phyloP scores from a whole-genome alignment of 225 moss, liverwort and hornwort genomes.

The Polytrichum formosum region DNA sequence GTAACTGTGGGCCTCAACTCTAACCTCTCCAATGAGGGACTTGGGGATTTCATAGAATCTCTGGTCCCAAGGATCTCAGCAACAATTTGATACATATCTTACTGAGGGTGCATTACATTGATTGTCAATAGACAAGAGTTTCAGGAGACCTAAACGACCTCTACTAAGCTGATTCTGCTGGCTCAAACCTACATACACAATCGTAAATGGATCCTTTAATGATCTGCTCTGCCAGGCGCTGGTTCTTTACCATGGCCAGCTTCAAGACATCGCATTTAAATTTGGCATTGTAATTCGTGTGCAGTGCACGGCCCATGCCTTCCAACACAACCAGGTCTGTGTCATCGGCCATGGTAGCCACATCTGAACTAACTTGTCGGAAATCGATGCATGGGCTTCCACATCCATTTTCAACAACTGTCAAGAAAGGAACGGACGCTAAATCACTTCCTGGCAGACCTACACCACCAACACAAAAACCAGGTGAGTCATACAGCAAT shows the following conservation, averaged over 20 bases:
- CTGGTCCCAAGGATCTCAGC: neutral
- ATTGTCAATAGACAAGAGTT: neutral
- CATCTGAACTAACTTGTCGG: slow-evolving; percentile 95
- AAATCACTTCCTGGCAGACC: slow-evolving; percentile 46
- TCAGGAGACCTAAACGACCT: neutral
- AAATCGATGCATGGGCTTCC: slow-evolving; percentile 98
- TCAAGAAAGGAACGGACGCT: slow-evolving; percentile 52
- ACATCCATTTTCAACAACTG: slow-evolving; percentile 90
- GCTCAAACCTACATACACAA: slow-evolving; percentile 90
- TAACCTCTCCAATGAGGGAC: neutral
- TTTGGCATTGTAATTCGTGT: slow-evolving; percentile 86
- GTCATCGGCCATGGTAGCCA: slow-evolving; percentile 80
- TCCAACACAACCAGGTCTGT: slow-evolving; percentile 89
- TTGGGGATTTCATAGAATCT: neutral
- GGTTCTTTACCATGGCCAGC: slow-evolving; percentile 99
- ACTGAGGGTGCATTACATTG: too few relatives aligned
- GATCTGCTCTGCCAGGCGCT: slow-evolving; percentile 85
- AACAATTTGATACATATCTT: too few relatives aligned
- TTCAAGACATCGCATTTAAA: slow-evolving; percentile 95
- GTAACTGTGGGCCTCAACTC: neutral
- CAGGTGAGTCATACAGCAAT: neutral
- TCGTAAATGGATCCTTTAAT: slow-evolving; percentile 86
- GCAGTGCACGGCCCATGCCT: slow-evolving; percentile 96
- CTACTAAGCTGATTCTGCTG: slow-evolving; percentile 9
- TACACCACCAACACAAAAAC: slow-evolving; percentile 8